These are phyloP conservation scores for Arthrobotrys megalospora DNA, from an alignment of 2,329 filamentous ascomycete genomes.

Conservation along the genomic window DNA sequence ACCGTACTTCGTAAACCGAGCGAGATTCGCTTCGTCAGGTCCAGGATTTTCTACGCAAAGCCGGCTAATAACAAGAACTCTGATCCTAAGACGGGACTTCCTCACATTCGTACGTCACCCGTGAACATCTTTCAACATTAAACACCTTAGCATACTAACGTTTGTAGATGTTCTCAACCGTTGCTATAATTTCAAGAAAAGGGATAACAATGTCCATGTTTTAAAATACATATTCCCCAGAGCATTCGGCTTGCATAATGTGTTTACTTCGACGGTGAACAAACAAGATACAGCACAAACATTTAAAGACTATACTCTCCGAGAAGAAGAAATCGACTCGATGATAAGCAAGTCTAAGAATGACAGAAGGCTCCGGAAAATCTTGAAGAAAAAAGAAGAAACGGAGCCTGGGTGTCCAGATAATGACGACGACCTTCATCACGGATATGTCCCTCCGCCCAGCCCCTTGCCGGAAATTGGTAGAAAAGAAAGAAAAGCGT, in stretches of 20 bases:
- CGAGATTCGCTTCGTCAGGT: slow-evolving; percentile 82
- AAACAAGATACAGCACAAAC: slow-evolving; percentile 77
- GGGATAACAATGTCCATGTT: slow-evolving; percentile 76
- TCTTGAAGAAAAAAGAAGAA: slow-evolving; percentile 41
- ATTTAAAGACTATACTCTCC: slow-evolving; percentile 86
- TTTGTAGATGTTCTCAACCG: slow-evolving; percentile 83
- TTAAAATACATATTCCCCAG: slow-evolving; percentile 95
- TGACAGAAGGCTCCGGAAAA: slow-evolving; percentile 46
- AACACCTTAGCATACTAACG: slow-evolving; percentile 4
- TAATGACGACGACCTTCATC: slow-evolving; percentile 39
- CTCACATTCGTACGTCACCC: slow-evolving; percentile 79
- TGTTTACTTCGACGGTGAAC: slow-evolving; percentile 82
- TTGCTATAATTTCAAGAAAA: slow-evolving; percentile 69
- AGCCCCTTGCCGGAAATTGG: slow-evolving; percentile 38
- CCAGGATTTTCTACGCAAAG: slow-evolving; percentile 87
- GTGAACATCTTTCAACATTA: slow-evolving; percentile 61
- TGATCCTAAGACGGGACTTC: slow-evolving; percentile 79
- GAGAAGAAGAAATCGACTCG: slow-evolving; percentile 84
- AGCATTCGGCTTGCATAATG: slow-evolving; percentile 91
- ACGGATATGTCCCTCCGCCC: slow-evolving; percentile 28
- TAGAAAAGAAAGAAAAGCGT: slow-evolving; percentile 44
- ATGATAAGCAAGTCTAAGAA: slow-evolving; percentile 61
- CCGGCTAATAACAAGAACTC: slow-evolving; percentile 79
- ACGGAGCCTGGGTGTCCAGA: slow-evolving; percentile 34
- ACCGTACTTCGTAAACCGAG: slow-evolving; percentile 68